Conservation (phyloP, 2,329 filamentous ascomycete genomes). For the Aspergillus carbonarius region DNA sequence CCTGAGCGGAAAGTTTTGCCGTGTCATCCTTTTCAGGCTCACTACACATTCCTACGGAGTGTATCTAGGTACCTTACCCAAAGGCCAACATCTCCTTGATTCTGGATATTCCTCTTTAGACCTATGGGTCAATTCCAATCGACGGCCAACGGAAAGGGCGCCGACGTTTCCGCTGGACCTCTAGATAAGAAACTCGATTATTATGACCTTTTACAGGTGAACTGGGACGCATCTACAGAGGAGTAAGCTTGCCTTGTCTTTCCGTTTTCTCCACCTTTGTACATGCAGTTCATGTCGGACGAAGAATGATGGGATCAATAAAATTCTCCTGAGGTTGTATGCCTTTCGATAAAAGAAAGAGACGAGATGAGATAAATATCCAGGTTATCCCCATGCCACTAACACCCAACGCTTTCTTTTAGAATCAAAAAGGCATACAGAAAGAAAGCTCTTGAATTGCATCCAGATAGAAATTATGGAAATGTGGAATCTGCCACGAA, state of each 20-base stretch:
- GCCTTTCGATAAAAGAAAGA: neutral
- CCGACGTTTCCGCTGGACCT: conserved; percentile 19
- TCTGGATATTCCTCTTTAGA: neutral
- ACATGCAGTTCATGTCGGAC: neutral
- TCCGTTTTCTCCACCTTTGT: neutral
- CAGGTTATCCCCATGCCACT: neutral
- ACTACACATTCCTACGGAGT: neutral
- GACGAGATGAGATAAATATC: neutral
- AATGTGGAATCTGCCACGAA: conserved; percentile 80
- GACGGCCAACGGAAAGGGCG: conserved; percentile 26
- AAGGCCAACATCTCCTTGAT: neutral
- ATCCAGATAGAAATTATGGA: conserved; percentile 90
- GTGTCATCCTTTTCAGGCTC: neutral
- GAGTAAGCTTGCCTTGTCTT: conserved; percentile 59
- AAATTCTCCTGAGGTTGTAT: neutral
- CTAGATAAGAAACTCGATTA: conserved; percentile 40
- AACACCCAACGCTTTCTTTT: neutral
- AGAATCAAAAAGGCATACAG: conserved; percentile 94
- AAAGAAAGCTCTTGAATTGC: conserved; percentile 84
- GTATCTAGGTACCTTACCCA: neutral
- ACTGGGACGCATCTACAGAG: conserved; percentile 71
- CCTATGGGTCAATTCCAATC: conserved; percentile 48
- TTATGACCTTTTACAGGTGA: conserved; percentile 78
- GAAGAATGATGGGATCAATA: neutral
- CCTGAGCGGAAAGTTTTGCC: conserved; percentile 1